A percentile compares a stretch with the other conserved stretches of the same genome.
These are phyloP conservation scores for Aspergillus calidoustus DNA, from an alignment of 2,329 filamentous ascomycete genomes.

Conservation along the genomic window DNA sequence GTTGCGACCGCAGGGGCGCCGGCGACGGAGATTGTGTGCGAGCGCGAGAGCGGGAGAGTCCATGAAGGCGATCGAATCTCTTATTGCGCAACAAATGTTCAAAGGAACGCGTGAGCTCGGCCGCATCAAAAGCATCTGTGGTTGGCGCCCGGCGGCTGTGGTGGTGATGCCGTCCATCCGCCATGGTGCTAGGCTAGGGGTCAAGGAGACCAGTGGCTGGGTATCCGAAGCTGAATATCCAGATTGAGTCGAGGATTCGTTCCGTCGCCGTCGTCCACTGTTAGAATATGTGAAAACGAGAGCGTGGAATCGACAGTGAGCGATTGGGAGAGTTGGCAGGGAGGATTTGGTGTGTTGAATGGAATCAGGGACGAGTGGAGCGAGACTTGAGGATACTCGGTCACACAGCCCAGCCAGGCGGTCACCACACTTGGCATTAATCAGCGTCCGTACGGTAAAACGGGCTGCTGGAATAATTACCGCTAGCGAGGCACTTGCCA, in stretches of 20 bases:
- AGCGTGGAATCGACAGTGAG: not conserved
- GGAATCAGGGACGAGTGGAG: conserved; percentile 16
- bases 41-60: conserved; percentile 62
- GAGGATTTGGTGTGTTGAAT: conserved; percentile 10
- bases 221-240: conserved; percentile 27
- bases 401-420: conserved; percentile 34
- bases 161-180: conserved; percentile 41
- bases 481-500: conserved; percentile 11
- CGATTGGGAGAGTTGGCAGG: conserved; percentile 12
- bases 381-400: conserved; percentile 22
- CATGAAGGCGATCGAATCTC: conserved; percentile 81
- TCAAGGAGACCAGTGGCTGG: conserved; percentile 32
- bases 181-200: conserved; percentile 38
- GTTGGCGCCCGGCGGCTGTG: conserved; percentile 36
- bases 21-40: conserved; percentile 61
- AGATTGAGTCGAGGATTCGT: conserved; percentile 24
- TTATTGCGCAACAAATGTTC: conserved; percentile 85
- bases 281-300: not conserved
- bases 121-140: conserved; percentile 67
- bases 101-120: conserved; percentile 80
- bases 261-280: not conserved
- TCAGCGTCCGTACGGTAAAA: conserved; percentile 21
- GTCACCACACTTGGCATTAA: conserved; percentile 32
- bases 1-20: conserved; percentile 27
- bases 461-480: conserved; percentile 20